These are phyloP conservation scores for Podospora comata DNA, from an alignment of 495 filamentous ascomycete species.

Conservation along the genomic window DNA sequence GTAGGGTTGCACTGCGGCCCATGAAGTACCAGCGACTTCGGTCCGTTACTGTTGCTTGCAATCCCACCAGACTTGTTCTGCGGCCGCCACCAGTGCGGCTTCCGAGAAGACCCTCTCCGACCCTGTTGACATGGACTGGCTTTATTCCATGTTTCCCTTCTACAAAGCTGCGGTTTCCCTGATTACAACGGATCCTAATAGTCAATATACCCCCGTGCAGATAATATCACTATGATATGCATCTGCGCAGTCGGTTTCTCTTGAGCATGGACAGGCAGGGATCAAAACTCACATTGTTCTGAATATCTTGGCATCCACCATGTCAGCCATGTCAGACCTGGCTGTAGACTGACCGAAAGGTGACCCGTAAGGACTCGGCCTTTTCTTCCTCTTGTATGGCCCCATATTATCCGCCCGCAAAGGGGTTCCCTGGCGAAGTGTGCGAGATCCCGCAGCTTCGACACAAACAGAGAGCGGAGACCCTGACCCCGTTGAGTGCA, in stretches of 20 bases:
- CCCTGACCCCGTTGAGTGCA: no score
- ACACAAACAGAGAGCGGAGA: neutral
- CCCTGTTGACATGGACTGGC: no score
- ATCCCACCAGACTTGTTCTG: neutral
- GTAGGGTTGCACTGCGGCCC: conserved; percentile 10
- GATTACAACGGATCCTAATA: no score
- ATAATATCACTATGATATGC: no score
- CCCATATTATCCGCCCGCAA: neutral
- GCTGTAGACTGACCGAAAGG: neutral
- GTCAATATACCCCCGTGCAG: neutral
- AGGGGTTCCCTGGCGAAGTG: neutral
- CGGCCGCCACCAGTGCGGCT: conserved; percentile 2
- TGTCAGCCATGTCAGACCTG: neutral
- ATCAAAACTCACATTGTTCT: neutral
- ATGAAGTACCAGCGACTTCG: conserved; percentile 20
- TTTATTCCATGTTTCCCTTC: neutral
- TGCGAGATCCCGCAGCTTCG: neutral
- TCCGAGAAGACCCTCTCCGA: neutral
- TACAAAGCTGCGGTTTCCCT: neutral
- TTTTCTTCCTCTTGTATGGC: neutral
- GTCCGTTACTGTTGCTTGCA: neutral
- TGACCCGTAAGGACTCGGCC: neutral
- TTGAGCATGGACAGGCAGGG: neutral
- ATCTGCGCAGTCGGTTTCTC: neutral
- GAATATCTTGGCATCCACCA: neutral